A percentile compares a stretch with the other conserved stretches of the same genome.
These are phyloP conservation scores for Fusarium pininemorale DNA, from an alignment of 2,329 filamentous ascomycete species.

Conservation along the genomic window DNA sequence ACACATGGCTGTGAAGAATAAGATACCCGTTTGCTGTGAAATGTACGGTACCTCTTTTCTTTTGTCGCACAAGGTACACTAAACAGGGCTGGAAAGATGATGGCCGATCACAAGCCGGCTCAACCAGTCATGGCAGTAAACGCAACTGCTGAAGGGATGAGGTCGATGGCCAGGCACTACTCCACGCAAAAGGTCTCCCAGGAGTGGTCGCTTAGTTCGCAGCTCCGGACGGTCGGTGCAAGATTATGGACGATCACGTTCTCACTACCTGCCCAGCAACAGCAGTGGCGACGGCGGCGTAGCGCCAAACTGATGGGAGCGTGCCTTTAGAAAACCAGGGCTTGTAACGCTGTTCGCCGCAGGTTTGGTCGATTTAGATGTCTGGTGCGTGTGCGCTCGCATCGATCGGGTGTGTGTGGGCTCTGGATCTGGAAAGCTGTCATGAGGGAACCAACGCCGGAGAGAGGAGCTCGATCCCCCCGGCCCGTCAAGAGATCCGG, in stretches of 20 bases:
- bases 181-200: constrained; percentile 14
- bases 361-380: constrained; percentile 25
- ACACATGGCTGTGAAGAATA: constrained; percentile 12
- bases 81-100: constrained; percentile 16
- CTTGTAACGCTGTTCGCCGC: constrained; percentile 21
- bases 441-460: constrained; percentile 32
- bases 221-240: constrained; percentile 23
- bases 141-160: constrained; percentile 8
- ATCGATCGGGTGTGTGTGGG: constrained; percentile 37
- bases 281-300: constrained; percentile 6
- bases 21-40: constrained; percentile 2
- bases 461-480: constrained; percentile 29
- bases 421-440: constrained; percentile 37
- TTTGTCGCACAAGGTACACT: constrained; percentile 9
- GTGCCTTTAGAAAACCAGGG: constrained; percentile 11
- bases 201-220: constrained; percentile 9
- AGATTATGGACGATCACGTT: constrained; percentile 19
- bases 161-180: neutral
- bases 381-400: constrained; percentile 24
- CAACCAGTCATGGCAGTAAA: constrained; percentile 14
- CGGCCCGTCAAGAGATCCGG: constrained; percentile 32
- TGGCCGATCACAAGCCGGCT: constrained; percentile 18
- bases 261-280: neutral
- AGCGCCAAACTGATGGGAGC: constrained; percentile 17
- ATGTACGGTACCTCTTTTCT: neutral